phyloP scores from a whole-genome alignment of 768 basidiomycete species.

The Pulveroboletus sp. region DNA sequence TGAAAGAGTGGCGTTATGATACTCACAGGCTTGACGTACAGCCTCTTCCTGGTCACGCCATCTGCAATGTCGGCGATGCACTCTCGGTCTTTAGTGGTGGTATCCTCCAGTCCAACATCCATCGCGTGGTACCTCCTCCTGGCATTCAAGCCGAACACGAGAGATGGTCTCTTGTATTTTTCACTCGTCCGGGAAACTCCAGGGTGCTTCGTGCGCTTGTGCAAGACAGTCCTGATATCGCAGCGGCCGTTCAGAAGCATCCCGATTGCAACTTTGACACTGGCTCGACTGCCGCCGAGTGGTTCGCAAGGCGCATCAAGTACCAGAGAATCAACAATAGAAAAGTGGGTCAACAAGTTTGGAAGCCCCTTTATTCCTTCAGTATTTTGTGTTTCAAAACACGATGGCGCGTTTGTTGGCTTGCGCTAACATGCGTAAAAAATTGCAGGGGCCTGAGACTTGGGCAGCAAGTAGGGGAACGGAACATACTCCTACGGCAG shows the following conservation, averaged over 20 bases:
- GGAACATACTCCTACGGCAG: slow-evolving; percentile 24
- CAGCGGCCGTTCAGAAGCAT: slow-evolving; percentile 36
- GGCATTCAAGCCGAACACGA: slow-evolving; percentile 49
- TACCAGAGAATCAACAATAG: slow-evolving; percentile 42
- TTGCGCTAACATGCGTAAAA: too few relatives aligned
- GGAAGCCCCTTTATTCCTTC: too few relatives aligned
- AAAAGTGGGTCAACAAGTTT: slow-evolving; percentile 32
- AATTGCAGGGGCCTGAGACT: slow-evolving; percentile 12
- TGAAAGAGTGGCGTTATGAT: background rate
- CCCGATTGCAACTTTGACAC: slow-evolving; percentile 38
- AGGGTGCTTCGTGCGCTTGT: slow-evolving; percentile 49
- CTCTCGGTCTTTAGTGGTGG: slow-evolving; percentile 62
- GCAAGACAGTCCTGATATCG: slow-evolving; percentile 50
- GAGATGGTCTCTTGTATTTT: slow-evolving; percentile 69
- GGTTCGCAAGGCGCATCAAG: slow-evolving; percentile 41
- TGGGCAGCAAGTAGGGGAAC: slow-evolving; percentile 31
- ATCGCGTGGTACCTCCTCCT: slow-evolving; percentile 64
- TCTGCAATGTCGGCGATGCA: slow-evolving; percentile 65
- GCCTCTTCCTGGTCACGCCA: slow-evolving; percentile 55
- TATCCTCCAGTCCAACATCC: slow-evolving; percentile 60
- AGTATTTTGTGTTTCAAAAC: too few relatives aligned
- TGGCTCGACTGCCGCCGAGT: slow-evolving; percentile 36
- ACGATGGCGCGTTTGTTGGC: too few relatives aligned
- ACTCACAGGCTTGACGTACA: slow-evolving; percentile 7
- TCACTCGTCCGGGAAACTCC: slow-evolving; percentile 59